These are phyloP conservation scores for Botrytis medusae DNA, from an alignment of 2,329 filamentous ascomycete species.

Conservation along the genomic window DNA sequence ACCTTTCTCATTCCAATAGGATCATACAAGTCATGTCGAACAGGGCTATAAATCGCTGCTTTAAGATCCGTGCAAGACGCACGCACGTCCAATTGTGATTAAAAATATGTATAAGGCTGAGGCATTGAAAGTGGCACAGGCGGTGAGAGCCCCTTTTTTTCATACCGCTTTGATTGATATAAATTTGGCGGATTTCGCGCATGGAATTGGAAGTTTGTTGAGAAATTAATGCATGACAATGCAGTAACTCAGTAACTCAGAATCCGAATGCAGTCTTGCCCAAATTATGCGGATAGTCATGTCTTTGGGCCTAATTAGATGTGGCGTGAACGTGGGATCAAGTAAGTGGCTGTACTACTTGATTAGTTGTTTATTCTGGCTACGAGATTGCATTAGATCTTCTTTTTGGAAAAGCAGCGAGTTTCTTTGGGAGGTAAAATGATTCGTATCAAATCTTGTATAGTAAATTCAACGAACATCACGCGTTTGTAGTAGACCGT, in stretches of 20 bases:
- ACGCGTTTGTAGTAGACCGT: neutral
- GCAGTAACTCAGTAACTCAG: neutral
- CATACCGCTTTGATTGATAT: neutral
- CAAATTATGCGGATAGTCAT: neutral
- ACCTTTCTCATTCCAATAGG: neutral
- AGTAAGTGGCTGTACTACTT: neutral
- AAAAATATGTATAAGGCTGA: neutral
- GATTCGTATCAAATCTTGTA: neutral
- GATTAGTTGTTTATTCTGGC: neutral
- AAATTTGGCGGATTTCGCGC: neutral
- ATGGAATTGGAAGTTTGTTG: neutral
- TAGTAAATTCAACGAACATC: neutral
- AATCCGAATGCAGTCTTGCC: neutral
- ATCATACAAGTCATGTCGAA: neutral
- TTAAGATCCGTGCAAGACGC: neutral
- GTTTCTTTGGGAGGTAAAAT: neutral
- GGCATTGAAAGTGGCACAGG: neutral
- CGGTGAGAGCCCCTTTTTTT: neutral
- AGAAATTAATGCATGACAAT: neutral
- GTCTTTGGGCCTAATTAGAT: constrained; percentile 1
- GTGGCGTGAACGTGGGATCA: constrained; percentile 2
- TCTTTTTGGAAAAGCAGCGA: neutral
- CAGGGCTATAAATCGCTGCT: neutral
- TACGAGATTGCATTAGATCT: neutral
- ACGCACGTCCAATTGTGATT: neutral